Base-by-base conservation (phyloP, 768 basidiomycete genomes). In the Russula emetica region DNA sequence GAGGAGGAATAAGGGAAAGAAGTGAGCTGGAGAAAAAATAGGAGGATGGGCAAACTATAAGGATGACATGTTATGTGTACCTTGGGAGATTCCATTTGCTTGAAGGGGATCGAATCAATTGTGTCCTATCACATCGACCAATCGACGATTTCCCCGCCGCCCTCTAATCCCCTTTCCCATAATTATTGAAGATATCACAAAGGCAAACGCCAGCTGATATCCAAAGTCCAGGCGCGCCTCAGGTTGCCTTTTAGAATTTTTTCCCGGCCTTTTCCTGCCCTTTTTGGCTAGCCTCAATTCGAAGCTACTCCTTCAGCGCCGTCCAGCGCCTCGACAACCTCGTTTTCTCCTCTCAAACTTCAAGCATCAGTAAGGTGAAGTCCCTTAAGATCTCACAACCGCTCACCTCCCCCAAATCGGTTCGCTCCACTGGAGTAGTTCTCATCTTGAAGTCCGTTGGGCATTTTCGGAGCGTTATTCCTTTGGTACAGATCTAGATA, bases 211-310 rank as follows among this genome's bases (percentile, higher is more conserved):
- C 66, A 62, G 60, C 38, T 60, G 63, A 61, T 55, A 57, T 49
- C 63, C 63, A 64, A 55, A 51, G 22, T 47, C 47, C 66, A 61
- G 60, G 64, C 64, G 59, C 66, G 58, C 47, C 59, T 64, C 54
- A 59, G 51, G 63, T 64, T 67, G 66, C 66, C 66, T 67, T 67
- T 67, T 64, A 64, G 66, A 64, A 64, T 56, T n/a, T n/a, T n/a
- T n/a, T n/a, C n/a, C n/a, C n/a, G n/a, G n/a, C n/a, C n/a, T n/a
- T n/a, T n/a, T n/a, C 63, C 50, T 66, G 32, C 64, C 66, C 51
- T 56, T 67, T 58, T 65, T 47, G 66, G 64, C 64, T 66, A 67
- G 63, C 63, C 63, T 67, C 66, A 55, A 64, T 67, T 59, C 55
- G 66, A 66, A 66, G 58, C 45, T 55, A 56, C 55, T 62, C 57